phyloP scores from a whole-genome alignment of 805 yeast species.

The Candida oleophila region DNA sequence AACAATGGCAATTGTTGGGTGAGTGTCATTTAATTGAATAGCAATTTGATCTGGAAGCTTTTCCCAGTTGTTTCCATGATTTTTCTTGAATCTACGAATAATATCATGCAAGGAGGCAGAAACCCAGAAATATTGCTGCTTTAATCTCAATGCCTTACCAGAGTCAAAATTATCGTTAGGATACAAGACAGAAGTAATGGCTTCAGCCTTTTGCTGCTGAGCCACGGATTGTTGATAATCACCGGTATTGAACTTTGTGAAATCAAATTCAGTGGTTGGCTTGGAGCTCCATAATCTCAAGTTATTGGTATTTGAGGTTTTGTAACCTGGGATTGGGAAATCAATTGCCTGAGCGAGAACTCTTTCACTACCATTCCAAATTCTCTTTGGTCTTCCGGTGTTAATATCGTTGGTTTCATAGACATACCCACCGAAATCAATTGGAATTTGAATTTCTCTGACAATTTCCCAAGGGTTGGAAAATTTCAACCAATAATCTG shows the following conservation, averaged over 20 bases:
- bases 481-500: slow-evolving; percentile 89
- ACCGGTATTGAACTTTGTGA: slow-evolving; percentile 86
- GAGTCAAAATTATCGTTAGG: slow-evolving; percentile 91
- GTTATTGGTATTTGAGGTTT: slow-evolving; percentile 80
- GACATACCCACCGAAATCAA: slow-evolving; percentile 85
- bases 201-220: slow-evolving; percentile 85
- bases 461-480: slow-evolving; percentile 94
- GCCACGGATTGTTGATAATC: slow-evolving; percentile 83
- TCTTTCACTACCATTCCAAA: slow-evolving; percentile 87
- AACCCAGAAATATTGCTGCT: slow-evolving; percentile 97
- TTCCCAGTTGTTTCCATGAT: slow-evolving; percentile 66
- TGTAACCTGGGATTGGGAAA: slow-evolving; percentile 89
- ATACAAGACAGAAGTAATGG: slow-evolving; percentile 87
- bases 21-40: slow-evolving; percentile 92
- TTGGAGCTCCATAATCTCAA: slow-evolving; percentile 86
- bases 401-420: slow-evolving; percentile 52
- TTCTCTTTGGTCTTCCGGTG: slow-evolving; percentile 56
- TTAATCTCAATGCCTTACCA: slow-evolving; percentile 88
- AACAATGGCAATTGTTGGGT: slow-evolving; percentile 88
- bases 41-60: slow-evolving; percentile 86
- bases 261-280: slow-evolving; percentile 90
- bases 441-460: slow-evolving; percentile 86
- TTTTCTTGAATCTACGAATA: slow-evolving; percentile 83
- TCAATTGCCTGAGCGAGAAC: slow-evolving; percentile 89
- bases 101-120: slow-evolving; percentile 91